A percentile compares a stretch with the other conserved stretches of the same genome.
phyloP scores from a whole-genome alignment of 306 rosid genomes.

The Cicer yamashitae region DNA sequence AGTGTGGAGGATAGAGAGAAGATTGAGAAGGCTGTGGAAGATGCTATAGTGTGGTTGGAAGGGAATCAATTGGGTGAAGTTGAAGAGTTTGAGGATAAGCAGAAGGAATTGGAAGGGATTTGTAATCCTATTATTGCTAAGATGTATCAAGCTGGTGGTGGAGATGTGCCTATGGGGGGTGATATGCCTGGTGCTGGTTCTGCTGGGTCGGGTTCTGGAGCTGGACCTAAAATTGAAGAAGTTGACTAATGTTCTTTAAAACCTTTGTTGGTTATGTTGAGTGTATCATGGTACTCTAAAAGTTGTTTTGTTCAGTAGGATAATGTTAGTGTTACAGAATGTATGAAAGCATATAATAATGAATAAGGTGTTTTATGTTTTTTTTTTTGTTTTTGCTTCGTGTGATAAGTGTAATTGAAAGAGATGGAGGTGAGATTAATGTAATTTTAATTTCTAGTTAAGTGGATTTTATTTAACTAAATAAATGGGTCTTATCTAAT shows the following conservation, averaged over 20 bases:
- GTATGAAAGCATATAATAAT: neutral
- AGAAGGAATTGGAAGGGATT: slow-evolving; percentile 72
- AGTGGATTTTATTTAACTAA: too few species aligned
- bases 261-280: too few species aligned
- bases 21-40: slow-evolving; percentile 79
- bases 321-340: neutral
- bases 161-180: slow-evolving; percentile 46
- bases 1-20: slow-evolving; percentile 58
- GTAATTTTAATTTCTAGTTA: neutral
- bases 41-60: slow-evolving; percentile 71
- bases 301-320: neutral
- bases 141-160: slow-evolving; percentile 67
- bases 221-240: slow-evolving; percentile 92
- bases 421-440: neutral
- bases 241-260: slow-evolving; percentile 51
- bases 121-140: slow-evolving; percentile 80
- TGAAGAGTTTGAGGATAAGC: slow-evolving; percentile 81
- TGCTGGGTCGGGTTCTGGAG: slow-evolving; percentile 49
- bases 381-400: neutral
- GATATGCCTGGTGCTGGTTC: slow-evolving; percentile 46
- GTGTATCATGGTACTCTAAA: neutral
- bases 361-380: neutral
- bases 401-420: slow-evolving; percentile 4
- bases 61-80: slow-evolving; percentile 83
- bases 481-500: too few species aligned